phyloP scores from a whole-genome alignment of 2,329 filamentous ascomycete genomes.

The Basipetospora chlamydospora region DNA sequence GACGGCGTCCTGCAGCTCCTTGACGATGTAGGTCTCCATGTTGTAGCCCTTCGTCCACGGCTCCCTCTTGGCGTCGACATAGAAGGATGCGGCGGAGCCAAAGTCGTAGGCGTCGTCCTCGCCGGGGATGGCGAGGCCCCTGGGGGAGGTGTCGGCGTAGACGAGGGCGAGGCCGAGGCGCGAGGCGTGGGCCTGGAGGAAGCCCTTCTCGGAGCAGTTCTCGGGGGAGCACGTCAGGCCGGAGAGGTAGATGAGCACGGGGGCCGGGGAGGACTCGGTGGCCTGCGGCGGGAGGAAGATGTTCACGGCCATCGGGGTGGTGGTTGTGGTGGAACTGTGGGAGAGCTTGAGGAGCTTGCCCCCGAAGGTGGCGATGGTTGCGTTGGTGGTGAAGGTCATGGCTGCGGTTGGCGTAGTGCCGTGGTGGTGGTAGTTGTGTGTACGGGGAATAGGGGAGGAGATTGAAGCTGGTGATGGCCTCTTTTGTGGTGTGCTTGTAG shows the following conservation, averaged over 20 bases:
- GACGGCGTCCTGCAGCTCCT: slow-evolving; percentile 68
- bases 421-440: background rate
- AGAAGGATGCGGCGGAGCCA: slow-evolving; percentile 84
- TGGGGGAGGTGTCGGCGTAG: slow-evolving; percentile 88
- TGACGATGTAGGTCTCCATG: slow-evolving; percentile 89
- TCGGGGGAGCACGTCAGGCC: slow-evolving; percentile 92
- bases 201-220: slow-evolving; percentile 69
- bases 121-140: slow-evolving; percentile 64
- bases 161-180: slow-evolving; percentile 78
- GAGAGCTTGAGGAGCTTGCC: slow-evolving; percentile 90
- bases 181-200: slow-evolving; percentile 74
- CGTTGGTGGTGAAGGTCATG: slow-evolving; percentile 82
- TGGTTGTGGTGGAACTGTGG: slow-evolving; percentile 65
- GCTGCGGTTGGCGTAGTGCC: slow-evolving; percentile 10
- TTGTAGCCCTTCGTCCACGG: slow-evolving; percentile 70
- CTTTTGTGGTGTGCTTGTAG: no score
- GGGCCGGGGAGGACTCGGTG: slow-evolving; percentile 39
- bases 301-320: slow-evolving; percentile 84
- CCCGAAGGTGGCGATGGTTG: slow-evolving; percentile 81
- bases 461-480: no score
- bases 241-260: slow-evolving; percentile 83
- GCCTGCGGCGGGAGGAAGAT: slow-evolving; percentile 75
- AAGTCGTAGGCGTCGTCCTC: slow-evolving; percentile 89
- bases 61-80: slow-evolving; percentile 67
- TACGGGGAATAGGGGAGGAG: background rate